A percentile compares a stretch with the other conserved stretches of the same genome.
Conservation (phyloP, 2,329 filamentous ascomycete species). For the Triangularia verruculosa region DNA sequence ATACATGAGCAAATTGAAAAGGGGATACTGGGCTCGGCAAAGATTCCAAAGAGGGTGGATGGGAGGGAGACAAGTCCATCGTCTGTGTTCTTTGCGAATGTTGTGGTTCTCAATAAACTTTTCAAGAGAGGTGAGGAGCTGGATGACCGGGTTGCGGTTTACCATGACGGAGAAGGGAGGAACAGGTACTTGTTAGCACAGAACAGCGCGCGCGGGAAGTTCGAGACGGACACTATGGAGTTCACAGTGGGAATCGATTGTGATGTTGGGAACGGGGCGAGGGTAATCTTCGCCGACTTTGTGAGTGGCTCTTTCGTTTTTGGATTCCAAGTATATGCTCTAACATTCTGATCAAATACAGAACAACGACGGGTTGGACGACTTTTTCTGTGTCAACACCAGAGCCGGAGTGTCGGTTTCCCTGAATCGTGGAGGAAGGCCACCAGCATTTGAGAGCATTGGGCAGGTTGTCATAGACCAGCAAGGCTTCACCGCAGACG, state of each 20-base stretch:
- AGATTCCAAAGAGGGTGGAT: slow-evolving; percentile 1
- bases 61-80: not conserved
- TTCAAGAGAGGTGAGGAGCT: not conserved
- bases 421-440: slow-evolving; percentile 11
- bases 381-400: slow-evolving; percentile 8
- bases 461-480: not conserved
- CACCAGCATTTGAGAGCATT: slow-evolving; percentile 8
- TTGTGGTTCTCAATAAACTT: slow-evolving; percentile 1
- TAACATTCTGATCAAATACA: not conserved
- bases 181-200: not conserved
- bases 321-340: not conserved
- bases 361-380: slow-evolving; percentile 13
- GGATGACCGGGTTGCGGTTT: slow-evolving; percentile 13
- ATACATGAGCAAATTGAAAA: slow-evolving; percentile 11
- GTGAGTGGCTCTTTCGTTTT: not conserved
- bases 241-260: slow-evolving; percentile 6
- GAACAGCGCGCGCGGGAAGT: not conserved
- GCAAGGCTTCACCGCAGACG: not conserved
- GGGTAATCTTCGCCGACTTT: not conserved
- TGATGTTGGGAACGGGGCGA: slow-evolving; percentile 4
- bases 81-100: slow-evolving; percentile 10
- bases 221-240: not conserved
- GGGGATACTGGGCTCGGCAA: not conserved
- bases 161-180: not conserved
- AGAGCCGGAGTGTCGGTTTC: not conserved